Base-by-base conservation (phyloP, 2,329 filamentous ascomycete species). In the Malbranchea cinnamomea region DNA sequence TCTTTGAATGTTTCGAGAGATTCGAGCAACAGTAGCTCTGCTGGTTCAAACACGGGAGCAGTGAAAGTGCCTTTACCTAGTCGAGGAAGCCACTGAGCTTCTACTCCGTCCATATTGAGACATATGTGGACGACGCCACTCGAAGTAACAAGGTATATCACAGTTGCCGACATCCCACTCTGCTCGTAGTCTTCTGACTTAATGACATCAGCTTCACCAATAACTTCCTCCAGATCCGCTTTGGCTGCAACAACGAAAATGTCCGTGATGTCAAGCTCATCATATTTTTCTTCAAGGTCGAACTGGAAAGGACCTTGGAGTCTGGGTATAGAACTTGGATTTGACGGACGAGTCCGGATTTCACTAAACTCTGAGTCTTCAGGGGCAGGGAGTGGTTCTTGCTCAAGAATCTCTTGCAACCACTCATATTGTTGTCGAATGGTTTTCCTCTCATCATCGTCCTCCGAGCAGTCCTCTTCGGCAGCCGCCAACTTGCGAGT, bases 401-500 rank as follows among this genome's bases (percentile, higher is more conserved):
- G 64, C 18, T 58, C 54, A 36, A 70, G 65, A 24, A 71, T 57
- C 36, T 67, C 59, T 8, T 59, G 55, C 4, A 76, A 55, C 71
- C 71, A 77, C 27, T 65, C 59, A 32, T 65, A 61, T 41, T 75
- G 72, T 36, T 71, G 68, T 16, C 66, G 59, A 16, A 54, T 54
- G 7, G 55, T 60, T 21, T 50, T 54, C 30, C 52, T 52, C 41
- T 66, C 56, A 22, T 64, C 26, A 18, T 64, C 60, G 10, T 52
- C 40, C 6, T 59, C 55, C 11, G 56, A 44, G 1, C 50, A 34
- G 16, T 61, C 54, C 9, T 56, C 50, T 29, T 59, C 50, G 15
- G 62, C 43, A 4, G 54, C 52, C 4, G 58, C 48, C 16, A 78
- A 57, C 39, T 81, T 83, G 22, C 80, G 74, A 15, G 91, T 74